Conservation (phyloP, 148 eudicot genomes). For the Chenopodium album region DNA sequence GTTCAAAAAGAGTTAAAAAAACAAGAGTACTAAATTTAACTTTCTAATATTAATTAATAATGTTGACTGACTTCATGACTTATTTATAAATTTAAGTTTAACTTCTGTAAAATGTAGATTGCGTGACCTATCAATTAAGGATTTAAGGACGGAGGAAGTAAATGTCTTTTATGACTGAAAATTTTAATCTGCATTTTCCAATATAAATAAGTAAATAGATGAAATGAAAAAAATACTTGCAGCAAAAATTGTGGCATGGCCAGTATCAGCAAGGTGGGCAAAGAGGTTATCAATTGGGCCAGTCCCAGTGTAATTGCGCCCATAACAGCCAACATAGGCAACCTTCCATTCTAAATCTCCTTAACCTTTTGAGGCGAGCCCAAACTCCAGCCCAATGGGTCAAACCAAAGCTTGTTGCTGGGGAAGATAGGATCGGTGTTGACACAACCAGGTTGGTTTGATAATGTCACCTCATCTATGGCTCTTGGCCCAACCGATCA, state of each 20-base stretch:
- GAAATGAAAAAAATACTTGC: conserved; percentile 43
- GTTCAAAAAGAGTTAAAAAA: too few species aligned
- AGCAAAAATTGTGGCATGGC: conserved; percentile 93
- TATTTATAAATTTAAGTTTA: too few species aligned
- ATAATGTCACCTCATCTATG: conserved; percentile 93
- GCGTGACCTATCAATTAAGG: too few species aligned
- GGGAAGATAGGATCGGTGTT: conserved; percentile 98
- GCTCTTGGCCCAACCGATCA: conserved; percentile 99
- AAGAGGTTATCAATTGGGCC: conserved; percentile 96
- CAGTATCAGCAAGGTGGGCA: conserved; percentile 98
- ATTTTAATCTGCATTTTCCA: too few species aligned
- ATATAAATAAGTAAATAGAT: not conserved
- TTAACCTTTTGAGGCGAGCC: conserved; percentile 75
- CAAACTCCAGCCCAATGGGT: conserved; percentile 93
- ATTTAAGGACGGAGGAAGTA: too few species aligned
- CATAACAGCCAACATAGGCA: conserved; percentile 97
- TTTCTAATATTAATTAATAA: too few species aligned
- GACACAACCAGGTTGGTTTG: conserved; percentile 70
- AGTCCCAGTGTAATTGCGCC: conserved; percentile 93
- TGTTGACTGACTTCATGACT: too few species aligned
- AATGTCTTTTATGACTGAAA: too few species aligned
- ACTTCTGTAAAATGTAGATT: too few species aligned
- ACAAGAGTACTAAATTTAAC: too few species aligned
- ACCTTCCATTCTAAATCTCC: conserved; percentile 94
- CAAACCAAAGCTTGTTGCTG: conserved; percentile 98